phyloP scores from a whole-genome alignment of 2,329 filamentous ascomycete genomes.

The Colletotrichum tofieldiae region DNA sequence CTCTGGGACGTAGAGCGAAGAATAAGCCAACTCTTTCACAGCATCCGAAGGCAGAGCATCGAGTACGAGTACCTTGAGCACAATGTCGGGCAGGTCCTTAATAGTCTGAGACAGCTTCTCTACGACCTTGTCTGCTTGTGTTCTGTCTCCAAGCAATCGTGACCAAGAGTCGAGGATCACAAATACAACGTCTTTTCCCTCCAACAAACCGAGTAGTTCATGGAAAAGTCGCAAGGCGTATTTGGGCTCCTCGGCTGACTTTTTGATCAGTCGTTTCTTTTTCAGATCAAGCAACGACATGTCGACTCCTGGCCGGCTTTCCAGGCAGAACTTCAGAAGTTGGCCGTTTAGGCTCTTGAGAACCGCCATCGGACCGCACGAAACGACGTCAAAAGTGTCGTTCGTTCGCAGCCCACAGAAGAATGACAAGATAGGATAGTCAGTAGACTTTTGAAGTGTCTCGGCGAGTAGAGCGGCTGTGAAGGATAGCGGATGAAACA shows the following conservation, averaged over 20 bases:
- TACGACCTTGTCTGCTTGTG: neutral
- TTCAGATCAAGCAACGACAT: neutral
- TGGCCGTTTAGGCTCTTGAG: neutral
- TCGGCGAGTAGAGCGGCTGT: neutral
- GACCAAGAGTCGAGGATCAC: neutral
- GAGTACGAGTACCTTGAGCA: neutral
- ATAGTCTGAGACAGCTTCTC: neutral
- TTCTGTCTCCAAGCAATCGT: neutral
- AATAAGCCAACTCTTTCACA: neutral
- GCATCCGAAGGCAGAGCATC: neutral
- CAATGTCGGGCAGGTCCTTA: neutral
- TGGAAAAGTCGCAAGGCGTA: neutral
- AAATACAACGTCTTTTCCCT: neutral
- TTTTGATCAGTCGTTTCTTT: neutral
- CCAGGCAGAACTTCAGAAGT: neutral
- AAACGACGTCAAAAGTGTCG: neutral
- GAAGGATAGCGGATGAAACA: neutral
- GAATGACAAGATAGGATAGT: neutral
- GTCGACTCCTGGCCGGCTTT: neutral
- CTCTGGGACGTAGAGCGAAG: neutral
- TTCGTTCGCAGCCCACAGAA: neutral
- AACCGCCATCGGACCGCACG: neutral
- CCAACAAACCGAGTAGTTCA: neutral
- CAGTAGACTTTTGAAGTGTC: neutral
- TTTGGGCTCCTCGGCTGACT: neutral